Evolutionary conservation across 768 basidiomycete genomes (phyloP).

Genomic region (Collybia nuda): DNA sequence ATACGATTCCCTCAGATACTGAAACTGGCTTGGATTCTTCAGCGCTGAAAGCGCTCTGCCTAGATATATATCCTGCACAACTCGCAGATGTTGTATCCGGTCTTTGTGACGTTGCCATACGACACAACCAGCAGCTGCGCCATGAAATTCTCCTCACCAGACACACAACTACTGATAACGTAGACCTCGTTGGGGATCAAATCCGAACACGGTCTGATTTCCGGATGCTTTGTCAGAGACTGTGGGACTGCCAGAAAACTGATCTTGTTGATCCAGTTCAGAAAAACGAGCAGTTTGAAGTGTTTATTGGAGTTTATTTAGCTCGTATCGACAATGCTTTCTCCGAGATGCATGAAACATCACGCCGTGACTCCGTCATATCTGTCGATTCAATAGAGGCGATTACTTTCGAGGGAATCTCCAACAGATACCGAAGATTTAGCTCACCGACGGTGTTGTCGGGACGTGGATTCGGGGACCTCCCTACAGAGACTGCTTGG

Average conservation of each 20-base stretch:
- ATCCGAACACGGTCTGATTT: not conserved
- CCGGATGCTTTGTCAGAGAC: not conserved
- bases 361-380: not conserved
- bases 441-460: not conserved
- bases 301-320: not conserved
- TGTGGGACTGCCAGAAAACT: not conserved
- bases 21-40: too few relatives aligned
- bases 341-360: not conserved
- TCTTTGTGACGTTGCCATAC: too few relatives aligned
- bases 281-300: not conserved
- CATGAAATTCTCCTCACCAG: too few relatives aligned
- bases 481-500: conserved; percentile 9
- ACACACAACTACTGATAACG: too few relatives aligned
- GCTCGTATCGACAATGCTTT: not conserved
- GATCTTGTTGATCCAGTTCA: not conserved
- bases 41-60: too few relatives aligned
- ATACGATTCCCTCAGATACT: too few relatives aligned
- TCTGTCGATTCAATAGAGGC: not conserved
- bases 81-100: too few relatives aligned
- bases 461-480: not conserved
- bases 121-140: too few relatives aligned
- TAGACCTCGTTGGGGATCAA: too few relatives aligned
- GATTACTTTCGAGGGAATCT: not conserved
- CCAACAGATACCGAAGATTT: too few relatives aligned
- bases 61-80: too few relatives aligned